Evolutionary conservation across 345 rosid genomes (phyloP).

Genomic region (Eucalyptus marginata): DNA sequence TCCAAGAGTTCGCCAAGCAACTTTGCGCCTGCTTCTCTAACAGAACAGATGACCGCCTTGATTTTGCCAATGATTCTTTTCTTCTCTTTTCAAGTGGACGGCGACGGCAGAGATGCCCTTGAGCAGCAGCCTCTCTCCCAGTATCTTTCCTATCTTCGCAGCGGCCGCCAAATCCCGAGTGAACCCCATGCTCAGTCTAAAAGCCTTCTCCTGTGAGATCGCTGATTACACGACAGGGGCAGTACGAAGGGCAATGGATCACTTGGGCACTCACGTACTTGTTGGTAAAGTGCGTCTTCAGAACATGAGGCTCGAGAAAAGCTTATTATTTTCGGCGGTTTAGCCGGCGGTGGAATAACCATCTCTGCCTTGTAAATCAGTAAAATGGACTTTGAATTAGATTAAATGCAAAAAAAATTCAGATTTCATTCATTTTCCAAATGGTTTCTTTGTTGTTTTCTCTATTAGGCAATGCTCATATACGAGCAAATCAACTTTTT

Average conservation of each 20-base stretch:
- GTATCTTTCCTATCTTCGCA: conserved; percentile 66
- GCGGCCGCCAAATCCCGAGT: conserved; percentile 88
- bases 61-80: conserved; percentile 75
- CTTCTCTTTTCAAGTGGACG: conserved; percentile 51
- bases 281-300: conserved; percentile 74
- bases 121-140: conserved; percentile 58
- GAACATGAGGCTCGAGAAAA: conserved; percentile 62
- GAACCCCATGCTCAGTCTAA: conserved; percentile 46
- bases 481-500: too few relatives aligned
- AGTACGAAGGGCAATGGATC: conserved; percentile 51
- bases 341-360: conserved; percentile 74
- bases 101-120: conserved; percentile 68
- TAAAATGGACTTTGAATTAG: neutral
- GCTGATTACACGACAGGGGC: conserved; percentile 75
- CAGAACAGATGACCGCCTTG: conserved; percentile 70
- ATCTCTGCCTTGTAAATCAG: conserved; percentile 7
- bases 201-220: conserved; percentile 70
- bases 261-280: conserved; percentile 81
- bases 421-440: fast-evolving
- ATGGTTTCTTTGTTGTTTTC: too few relatives aligned
- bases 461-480: fast-evolving
- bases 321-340: conserved; percentile 42
- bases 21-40: conserved; percentile 59
- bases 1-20: conserved; percentile 13
- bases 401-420: too few relatives aligned